Percentiles rank a stretch among this genome's conserved stretches.
phyloP scores from a whole-genome alignment of 1,284 basidiomycete genomes.

The Takashimella tepidaria region DNA sequence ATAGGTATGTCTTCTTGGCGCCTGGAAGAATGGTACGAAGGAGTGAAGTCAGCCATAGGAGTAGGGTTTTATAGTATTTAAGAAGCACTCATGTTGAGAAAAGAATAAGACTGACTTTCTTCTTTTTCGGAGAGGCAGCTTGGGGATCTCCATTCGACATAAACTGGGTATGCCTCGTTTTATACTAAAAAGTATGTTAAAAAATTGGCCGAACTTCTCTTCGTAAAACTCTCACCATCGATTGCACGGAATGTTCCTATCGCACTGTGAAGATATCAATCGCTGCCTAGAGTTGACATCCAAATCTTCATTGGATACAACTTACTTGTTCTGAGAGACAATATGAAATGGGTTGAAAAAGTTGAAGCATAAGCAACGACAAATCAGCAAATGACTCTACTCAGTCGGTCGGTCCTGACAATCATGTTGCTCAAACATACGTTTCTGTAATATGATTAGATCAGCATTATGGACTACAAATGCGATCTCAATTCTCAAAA shows the following conservation, averaged over 20 bases:
- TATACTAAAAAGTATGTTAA: no score
- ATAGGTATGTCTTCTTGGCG: conserved; percentile 26
- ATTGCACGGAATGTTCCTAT: conserved; percentile 45
- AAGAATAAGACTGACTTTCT: conserved; percentile 28
- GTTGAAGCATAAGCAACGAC: no score
- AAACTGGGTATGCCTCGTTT: conserved; percentile 43
- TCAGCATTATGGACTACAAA: no score
- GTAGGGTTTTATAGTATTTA: no score
- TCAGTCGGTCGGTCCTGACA: no score
- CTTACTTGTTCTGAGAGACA: conserved; percentile 42
- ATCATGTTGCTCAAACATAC: no score
- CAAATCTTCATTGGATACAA: no score
- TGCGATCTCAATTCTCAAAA: no score
- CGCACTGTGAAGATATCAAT: conserved; percentile 31
- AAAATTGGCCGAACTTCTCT: no score
- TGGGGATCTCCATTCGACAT: conserved; percentile 44
- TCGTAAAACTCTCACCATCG: conserved; percentile 41
- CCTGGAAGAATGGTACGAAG: no score
- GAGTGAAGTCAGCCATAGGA: conserved; percentile 2
- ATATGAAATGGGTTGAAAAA: no score
- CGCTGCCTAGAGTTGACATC: background rate
- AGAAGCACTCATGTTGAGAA: background rate
- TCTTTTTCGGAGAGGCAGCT: conserved; percentile 32
- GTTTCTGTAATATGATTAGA: conserved; percentile 28
- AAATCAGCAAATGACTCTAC: no score